phyloP scores from a whole-genome alignment of 2,329 filamentous ascomycete genomes.

The Colletotrichum tropicicola region DNA sequence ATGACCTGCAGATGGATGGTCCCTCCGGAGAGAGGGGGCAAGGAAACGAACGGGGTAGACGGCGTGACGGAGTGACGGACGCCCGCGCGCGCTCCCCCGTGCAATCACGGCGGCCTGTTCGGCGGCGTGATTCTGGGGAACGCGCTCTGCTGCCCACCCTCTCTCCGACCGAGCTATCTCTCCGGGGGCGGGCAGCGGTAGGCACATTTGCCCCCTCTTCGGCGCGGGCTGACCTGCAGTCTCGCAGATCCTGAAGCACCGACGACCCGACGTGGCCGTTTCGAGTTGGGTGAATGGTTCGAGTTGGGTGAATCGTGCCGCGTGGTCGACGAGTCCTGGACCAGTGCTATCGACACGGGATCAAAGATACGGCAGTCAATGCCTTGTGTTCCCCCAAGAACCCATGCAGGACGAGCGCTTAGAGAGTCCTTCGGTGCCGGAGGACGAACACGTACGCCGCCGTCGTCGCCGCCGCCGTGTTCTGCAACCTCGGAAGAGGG shows the following conservation, averaged over 20 bases:
- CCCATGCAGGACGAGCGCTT: not conserved
- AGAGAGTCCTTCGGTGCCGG: too few relatives aligned
- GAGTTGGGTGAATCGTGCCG: not conserved
- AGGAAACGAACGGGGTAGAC: not conserved
- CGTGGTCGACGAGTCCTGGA: not conserved
- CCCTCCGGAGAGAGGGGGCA: not conserved
- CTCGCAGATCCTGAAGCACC: conserved; percentile 15
- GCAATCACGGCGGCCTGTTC: conserved; percentile 16
- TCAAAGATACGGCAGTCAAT: not conserved
- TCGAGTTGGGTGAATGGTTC: not conserved
- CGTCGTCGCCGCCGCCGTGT: too few relatives aligned
- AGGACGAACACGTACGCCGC: too few relatives aligned
- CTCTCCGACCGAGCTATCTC: not conserved
- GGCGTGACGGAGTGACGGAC: conserved; percentile 1
- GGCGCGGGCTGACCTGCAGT: conserved; percentile 14
- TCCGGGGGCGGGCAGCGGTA: conserved; percentile 7
- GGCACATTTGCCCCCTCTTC: not conserved
- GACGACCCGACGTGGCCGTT: not conserved
- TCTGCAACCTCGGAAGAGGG: not conserved
- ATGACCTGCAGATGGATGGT: not conserved
- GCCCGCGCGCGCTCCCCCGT: conserved; percentile 14
- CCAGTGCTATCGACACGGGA: too few relatives aligned
- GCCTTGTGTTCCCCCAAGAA: not conserved
- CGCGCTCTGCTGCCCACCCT: not conserved
- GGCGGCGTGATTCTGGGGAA: conserved; percentile 1